Evolutionary conservation across 257 asterid species (phyloP), one percentile per base, ranked within the genome.

Genomic region (Prunella vulgaris): DNA sequence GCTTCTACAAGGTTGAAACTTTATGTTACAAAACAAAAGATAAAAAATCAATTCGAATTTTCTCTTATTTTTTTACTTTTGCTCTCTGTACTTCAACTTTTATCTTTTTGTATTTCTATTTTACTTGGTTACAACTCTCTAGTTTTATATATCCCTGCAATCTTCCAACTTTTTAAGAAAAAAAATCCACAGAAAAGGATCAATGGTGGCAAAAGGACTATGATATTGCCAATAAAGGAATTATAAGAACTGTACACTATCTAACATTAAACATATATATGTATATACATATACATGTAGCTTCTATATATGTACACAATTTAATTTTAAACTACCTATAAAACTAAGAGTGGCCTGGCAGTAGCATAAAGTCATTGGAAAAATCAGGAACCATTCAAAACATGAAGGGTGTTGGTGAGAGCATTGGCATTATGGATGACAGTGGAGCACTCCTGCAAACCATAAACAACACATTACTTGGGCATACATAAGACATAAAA

Each of bases 381-480:
- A 27, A 57, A 3, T 40, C 48, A 40, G 18, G 20, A 44, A 12
- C 20, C 59, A 21, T 40, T 81, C 82, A 88, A 74, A 89, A 89
- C 84, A 85, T 76, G 86, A 82, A 82, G 10, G 94, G 89, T 0
- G 90, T 74, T 17, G 91, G 81, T 14, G 90, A 35, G 24, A 76
- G 87, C 40, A 28, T 32, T 32, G 85, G 85, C 73, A 78, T 73
- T 33, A 51, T 48, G 0, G 52, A 69, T 66, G 86, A 64, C 18
- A 61, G 33, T 28, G 75, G 51, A 53, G 40, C 53, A 18, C 58
- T 48, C 88, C 96, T 89, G 88, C 63, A 75, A 63, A 42, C 40
- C 60, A 66, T 13, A 27, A 28, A 46, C 18, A 44, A 15, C 25
- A 49, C 22, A 15, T 15, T 48, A 17, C 25, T 13, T 13, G 1